Evolutionary conservation across 805 yeast species (phyloP).

Genomic region (Hanseniaspora osmophila): DNA sequence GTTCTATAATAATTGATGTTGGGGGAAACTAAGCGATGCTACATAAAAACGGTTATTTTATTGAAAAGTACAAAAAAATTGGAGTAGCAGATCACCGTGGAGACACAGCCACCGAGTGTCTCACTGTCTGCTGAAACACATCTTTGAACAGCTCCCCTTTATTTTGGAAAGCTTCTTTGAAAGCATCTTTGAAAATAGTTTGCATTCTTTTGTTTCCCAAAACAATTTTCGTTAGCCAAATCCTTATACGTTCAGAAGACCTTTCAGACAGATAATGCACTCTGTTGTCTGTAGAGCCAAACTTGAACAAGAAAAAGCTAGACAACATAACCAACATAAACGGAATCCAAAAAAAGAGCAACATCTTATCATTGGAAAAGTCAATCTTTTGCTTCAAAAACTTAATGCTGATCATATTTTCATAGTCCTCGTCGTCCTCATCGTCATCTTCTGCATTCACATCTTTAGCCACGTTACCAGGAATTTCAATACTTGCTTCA

Average conservation of each 20-base stretch:
- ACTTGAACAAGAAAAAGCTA: slow-evolving; percentile 26
- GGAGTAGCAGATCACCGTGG: background rate
- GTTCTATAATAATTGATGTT: too few relatives aligned
- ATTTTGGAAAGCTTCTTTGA: slow-evolving; percentile 4
- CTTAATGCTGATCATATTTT: slow-evolving; percentile 1
- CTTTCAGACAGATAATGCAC: slow-evolving; percentile 17
- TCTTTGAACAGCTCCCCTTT: background rate
- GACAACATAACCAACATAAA: slow-evolving; percentile 43
- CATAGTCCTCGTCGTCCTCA: slow-evolving; percentile 3
- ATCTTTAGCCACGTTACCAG: background rate
- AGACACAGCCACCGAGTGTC: background rate
- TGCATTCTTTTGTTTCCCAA: slow-evolving; percentile 39
- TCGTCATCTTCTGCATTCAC: background rate
- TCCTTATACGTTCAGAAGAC: slow-evolving; percentile 28
- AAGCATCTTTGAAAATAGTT: slow-evolving; percentile 24
- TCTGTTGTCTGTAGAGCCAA: slow-evolving; percentile 24
- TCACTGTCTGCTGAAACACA: background rate
- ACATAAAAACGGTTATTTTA: too few relatives aligned
- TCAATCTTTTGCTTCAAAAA: slow-evolving; percentile 27
- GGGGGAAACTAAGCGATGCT: too few relatives aligned
- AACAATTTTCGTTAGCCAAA: slow-evolving; percentile 33
- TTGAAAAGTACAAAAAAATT: background rate
- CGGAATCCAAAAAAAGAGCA: slow-evolving; percentile 86
- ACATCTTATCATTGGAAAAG: slow-evolving; percentile 61
- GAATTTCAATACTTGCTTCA: background rate